Conservation (phyloP, 1,284 basidiomycete genomes). For the Cryptococcus sp. region DNA sequence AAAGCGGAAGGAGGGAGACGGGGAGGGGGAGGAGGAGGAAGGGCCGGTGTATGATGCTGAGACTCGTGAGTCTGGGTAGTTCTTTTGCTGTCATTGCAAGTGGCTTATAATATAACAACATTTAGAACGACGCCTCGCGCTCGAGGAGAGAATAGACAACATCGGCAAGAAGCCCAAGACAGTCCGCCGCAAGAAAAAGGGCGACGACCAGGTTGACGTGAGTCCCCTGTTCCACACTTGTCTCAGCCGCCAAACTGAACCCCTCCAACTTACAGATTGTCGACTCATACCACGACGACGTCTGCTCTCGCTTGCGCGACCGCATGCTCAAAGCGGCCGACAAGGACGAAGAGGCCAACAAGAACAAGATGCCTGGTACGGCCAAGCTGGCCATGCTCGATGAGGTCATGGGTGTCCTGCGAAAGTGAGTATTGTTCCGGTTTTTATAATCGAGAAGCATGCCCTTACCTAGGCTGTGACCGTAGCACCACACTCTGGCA, state of each 20-base stretch:
- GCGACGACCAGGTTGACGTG: slow-evolving; percentile 57
- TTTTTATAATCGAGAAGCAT: not conserved
- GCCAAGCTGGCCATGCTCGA: slow-evolving; percentile 80
- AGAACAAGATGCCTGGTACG: slow-evolving; percentile 76
- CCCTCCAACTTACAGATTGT: slow-evolving; percentile 54
- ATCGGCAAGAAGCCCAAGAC: slow-evolving; percentile 77
- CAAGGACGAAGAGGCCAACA: slow-evolving; percentile 77
- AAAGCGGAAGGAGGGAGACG: slow-evolving; percentile 47
- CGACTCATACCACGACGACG: slow-evolving; percentile 86
- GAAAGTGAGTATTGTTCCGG: slow-evolving; percentile 73
- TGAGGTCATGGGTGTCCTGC: slow-evolving; percentile 85
- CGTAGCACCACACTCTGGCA: slow-evolving; percentile 75
- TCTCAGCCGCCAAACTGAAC: not conserved
- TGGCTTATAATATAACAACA: not conserved
- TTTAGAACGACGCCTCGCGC: slow-evolving; percentile 25
- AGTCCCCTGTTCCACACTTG: slow-evolving; percentile 10
- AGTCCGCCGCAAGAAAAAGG: slow-evolving; percentile 64
- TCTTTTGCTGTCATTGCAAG: not conserved
- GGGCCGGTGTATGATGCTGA: slow-evolving; percentile 26
- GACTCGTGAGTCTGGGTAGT: slow-evolving; percentile 20
- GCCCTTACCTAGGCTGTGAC: not conserved
- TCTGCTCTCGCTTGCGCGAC: slow-evolving; percentile 77
- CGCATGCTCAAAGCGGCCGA: slow-evolving; percentile 84
- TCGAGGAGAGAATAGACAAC: slow-evolving; percentile 60
- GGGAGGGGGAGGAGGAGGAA: slow-evolving; percentile 45